Percentiles rank a stretch among this genome's conserved stretches.
Conservation (phyloP, 257 asterid genomes). For the Penstemon davidsonii region DNA sequence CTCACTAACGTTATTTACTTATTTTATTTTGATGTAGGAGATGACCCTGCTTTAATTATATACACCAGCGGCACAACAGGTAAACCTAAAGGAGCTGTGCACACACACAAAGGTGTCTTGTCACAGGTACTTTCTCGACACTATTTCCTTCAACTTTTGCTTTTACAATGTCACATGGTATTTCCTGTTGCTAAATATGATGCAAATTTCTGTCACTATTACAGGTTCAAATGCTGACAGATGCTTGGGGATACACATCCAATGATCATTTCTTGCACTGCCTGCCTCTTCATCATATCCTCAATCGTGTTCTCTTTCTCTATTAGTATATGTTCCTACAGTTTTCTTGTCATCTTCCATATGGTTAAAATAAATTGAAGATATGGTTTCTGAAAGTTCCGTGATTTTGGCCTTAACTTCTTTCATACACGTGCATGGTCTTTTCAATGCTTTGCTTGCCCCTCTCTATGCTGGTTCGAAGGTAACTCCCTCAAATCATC, state of each 20-base stretch:
- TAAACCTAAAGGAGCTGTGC: conserved; percentile 97
- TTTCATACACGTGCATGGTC: conserved; percentile 81
- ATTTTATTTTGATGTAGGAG: conserved; percentile 45
- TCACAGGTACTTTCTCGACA: conserved; percentile 65
- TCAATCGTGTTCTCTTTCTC: conserved; percentile 19
- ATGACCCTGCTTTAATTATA: conserved; percentile 80
- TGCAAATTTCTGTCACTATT: conserved; percentile 21
- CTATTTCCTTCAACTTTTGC: conserved; percentile 5
- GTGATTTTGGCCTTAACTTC: conserved; percentile 50
- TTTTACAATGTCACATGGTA: background rate
- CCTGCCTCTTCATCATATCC: conserved; percentile 96
- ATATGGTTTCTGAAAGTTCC: conserved; percentile 12
- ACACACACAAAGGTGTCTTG: conserved; percentile 83
- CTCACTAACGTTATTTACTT: conserved; percentile 14
- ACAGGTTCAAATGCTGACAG: conserved; percentile 79
- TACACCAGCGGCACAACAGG: conserved; percentile 99
- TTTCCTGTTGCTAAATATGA: conserved; percentile 1
- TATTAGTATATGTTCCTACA: conserved; percentile 1
- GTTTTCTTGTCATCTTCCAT: conserved; percentile 1
- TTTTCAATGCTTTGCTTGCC: conserved; percentile 83
- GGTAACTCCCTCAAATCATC: conserved; percentile 46
- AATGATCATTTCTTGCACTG: conserved; percentile 77
- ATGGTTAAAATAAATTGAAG: conserved; percentile 2
- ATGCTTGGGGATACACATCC: conserved; percentile 77
- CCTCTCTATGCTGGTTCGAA: conserved; percentile 84